Evolutionary conservation across 805 yeast genomes (phyloP).

Genomic region (Schwanniomyces sp.): DNA sequence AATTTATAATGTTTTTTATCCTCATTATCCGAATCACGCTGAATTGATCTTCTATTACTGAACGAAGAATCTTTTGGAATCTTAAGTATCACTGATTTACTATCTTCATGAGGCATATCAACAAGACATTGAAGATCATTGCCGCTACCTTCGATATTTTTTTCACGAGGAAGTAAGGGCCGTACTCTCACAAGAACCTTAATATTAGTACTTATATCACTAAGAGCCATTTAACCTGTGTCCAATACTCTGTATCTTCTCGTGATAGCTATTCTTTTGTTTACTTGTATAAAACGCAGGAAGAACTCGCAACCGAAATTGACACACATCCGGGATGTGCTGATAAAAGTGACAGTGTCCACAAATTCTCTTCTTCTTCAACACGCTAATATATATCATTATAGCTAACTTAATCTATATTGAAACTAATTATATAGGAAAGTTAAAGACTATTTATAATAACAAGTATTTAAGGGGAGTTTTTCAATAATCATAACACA

Average conservation of each 20-base stretch:
- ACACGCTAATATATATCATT: background rate
- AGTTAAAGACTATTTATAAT: background rate
- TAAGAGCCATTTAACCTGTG: background rate
- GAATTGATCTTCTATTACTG: constrained; percentile 6
- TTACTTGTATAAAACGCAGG: background rate
- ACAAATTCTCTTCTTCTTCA: background rate
- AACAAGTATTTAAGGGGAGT: background rate
- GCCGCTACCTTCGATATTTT: constrained; percentile 4
- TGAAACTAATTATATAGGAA: background rate
- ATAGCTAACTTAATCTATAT: background rate
- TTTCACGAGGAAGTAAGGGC: constrained; percentile 40
- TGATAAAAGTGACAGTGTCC: background rate
- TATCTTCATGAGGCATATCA: constrained; percentile 27
- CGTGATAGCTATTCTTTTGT: background rate
- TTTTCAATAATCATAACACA: background rate
- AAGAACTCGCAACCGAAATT: background rate
- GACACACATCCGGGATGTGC: background rate
- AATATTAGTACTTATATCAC: constrained; percentile 26
- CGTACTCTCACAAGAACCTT: constrained; percentile 55
- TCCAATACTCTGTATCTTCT: background rate
- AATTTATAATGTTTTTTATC: constrained; percentile 39
- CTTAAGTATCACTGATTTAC: constrained; percentile 14
- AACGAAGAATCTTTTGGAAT: constrained; percentile 22
- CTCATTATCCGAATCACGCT: constrained; percentile 1
- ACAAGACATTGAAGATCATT: constrained; percentile 20